These are phyloP conservation scores for Camellia japonica DNA, from an alignment of 148 eudicot genomes.

Conservation along the genomic window DNA sequence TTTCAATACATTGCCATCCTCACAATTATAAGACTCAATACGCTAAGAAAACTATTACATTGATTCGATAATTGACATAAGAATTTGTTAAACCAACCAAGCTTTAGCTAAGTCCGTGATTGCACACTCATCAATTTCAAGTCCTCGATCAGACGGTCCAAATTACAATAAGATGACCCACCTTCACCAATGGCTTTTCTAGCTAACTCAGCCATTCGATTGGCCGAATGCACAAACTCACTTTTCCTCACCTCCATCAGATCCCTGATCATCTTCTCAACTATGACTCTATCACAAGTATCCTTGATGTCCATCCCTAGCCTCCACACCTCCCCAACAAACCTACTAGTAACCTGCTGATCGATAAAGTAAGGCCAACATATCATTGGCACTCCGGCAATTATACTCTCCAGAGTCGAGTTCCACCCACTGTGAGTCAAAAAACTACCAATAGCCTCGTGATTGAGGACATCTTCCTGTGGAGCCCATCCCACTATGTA, in stretches of 20 bases:
- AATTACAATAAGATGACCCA: slow-evolving; percentile 26
- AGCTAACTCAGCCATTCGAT: slow-evolving; percentile 17
- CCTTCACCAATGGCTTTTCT: slow-evolving; percentile 21
- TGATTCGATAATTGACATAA: no score
- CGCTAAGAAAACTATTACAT: no score
- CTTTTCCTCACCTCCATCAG: slow-evolving; percentile 32
- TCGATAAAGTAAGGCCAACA: slow-evolving; percentile 48
- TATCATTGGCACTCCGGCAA: slow-evolving; percentile 45
- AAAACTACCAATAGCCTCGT: slow-evolving; percentile 35
- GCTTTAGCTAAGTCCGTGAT: not conserved
- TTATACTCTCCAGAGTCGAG: slow-evolving; percentile 46
- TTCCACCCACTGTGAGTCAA: slow-evolving; percentile 60
- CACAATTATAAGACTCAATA: no score
- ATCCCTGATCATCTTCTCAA: slow-evolving; percentile 33
- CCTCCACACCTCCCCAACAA: slow-evolving; percentile 36
- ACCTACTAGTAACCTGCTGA: slow-evolving; percentile 44
- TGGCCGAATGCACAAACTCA: slow-evolving; percentile 24
- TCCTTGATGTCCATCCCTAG: slow-evolving; percentile 47
- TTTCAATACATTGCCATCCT: no score
- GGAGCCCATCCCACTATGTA: slow-evolving; percentile 17
- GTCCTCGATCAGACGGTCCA: slow-evolving; percentile 31
- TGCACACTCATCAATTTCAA: slow-evolving; percentile 14
- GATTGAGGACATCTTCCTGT: slow-evolving; percentile 31
- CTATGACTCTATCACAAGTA: slow-evolving; percentile 26
- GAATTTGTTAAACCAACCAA: not conserved